Percentiles rank a stretch among this genome's conserved stretches.
Evolutionary conservation across 2,329 filamentous ascomycete species (phyloP).

Genomic region (Coniochaeta hoffmannii): DNA sequence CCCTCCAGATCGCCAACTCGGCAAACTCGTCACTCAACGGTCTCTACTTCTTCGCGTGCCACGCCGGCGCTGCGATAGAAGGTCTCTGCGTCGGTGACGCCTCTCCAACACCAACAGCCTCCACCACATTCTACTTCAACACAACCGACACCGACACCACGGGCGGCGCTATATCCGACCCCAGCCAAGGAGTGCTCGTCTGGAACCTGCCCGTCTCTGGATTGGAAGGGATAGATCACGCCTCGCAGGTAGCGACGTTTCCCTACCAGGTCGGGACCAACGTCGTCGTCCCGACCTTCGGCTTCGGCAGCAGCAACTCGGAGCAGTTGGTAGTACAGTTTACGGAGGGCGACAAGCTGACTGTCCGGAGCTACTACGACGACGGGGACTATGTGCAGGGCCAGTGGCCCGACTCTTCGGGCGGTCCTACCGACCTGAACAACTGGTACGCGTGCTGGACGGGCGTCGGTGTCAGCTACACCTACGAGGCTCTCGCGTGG

Average conservation of each 20-base stretch:
- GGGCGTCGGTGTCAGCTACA: conserved; percentile 21
- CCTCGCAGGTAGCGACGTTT: conserved; percentile 15
- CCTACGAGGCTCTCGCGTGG: conserved; percentile 26
- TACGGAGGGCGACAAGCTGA: conserved; percentile 19
- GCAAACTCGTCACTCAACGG: conserved; percentile 19
- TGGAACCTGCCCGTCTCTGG: conserved; percentile 20
- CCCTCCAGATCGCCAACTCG: conserved; percentile 22
- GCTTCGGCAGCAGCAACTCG: conserved; percentile 2
- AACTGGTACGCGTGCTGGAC: conserved; percentile 28
- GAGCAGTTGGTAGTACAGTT: conserved; percentile 17
- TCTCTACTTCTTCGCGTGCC: conserved; percentile 24
- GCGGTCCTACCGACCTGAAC: conserved; percentile 15
- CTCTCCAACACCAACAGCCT: conserved; percentile 10
- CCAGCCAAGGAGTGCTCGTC: conserved; percentile 15
- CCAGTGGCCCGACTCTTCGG: conserved; percentile 9
- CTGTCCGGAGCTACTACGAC: conserved; percentile 18
- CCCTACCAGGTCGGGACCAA: conserved; percentile 19
- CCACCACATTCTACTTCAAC: conserved; percentile 25
- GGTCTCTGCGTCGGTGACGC: conserved; percentile 21
- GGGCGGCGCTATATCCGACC: conserved; percentile 4
- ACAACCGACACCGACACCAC: conserved; percentile 12
- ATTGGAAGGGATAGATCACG: conserved; percentile 7
- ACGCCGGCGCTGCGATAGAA: conserved; percentile 25
- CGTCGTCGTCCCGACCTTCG: conserved; percentile 22
- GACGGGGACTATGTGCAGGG: conserved; percentile 19